Conservation (phyloP, 306 rosid genomes). For the Castanopsis chinensis region DNA sequence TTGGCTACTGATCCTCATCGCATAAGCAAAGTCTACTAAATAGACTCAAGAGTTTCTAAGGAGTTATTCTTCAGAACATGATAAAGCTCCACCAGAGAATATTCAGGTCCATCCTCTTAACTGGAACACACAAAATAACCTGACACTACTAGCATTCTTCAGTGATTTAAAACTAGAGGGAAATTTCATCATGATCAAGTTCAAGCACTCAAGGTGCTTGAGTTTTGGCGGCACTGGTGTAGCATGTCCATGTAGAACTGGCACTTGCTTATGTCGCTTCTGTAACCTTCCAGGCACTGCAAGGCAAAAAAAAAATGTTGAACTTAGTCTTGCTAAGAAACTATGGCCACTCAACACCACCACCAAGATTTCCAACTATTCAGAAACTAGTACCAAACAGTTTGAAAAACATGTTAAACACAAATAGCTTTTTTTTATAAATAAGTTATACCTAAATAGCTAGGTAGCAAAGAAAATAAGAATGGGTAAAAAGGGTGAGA, state of each 20-base stretch:
- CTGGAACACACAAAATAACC: background rate
- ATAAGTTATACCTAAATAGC: background rate
- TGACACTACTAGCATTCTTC: background rate
- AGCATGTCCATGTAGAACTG: constrained; percentile 36
- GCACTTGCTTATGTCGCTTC: constrained; percentile 36
- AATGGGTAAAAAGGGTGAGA: background rate
- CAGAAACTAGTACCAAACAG: too few relatives aligned
- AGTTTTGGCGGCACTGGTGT: constrained; percentile 12
- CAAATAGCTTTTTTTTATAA: too few relatives aligned
- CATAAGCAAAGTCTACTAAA: background rate
- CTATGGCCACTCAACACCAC: background rate
- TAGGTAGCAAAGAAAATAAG: background rate
- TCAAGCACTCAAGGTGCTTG: constrained; percentile 10
- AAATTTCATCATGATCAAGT: background rate
- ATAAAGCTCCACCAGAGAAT: too few relatives aligned
- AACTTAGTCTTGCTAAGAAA: background rate
- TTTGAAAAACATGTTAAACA: background rate
- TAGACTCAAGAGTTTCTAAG: background rate
- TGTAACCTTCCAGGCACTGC: constrained; percentile 29
- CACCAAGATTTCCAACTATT: background rate
- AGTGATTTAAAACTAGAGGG: background rate
- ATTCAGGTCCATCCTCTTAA: background rate
- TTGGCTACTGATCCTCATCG: background rate
- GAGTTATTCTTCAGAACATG: too few relatives aligned
- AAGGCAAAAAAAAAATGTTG: background rate